Evolutionary conservation across 2,329 filamentous ascomycete genomes (phyloP).

Genomic region (Penicillium sumatraense): DNA sequence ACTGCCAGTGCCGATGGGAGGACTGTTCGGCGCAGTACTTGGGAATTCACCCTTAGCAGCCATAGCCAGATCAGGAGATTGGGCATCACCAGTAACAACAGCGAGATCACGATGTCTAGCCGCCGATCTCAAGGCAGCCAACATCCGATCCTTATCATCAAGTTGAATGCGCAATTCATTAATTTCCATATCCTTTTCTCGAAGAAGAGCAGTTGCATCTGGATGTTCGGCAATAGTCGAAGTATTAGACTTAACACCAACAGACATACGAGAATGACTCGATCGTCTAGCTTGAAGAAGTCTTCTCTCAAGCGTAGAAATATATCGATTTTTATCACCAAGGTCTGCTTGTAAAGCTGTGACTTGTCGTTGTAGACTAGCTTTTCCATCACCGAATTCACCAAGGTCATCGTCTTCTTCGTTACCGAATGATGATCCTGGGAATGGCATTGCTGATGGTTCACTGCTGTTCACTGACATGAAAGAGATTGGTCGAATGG

Average conservation of each 20-base stretch:
- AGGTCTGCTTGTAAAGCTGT: constrained; percentile 92
- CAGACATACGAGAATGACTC: constrained; percentile 84
- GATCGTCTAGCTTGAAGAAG: constrained; percentile 87
- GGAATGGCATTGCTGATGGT: constrained; percentile 33
- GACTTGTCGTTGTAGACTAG: constrained; percentile 82
- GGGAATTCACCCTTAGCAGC: constrained; percentile 27
- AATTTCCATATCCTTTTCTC: constrained; percentile 92
- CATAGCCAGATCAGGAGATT: constrained; percentile 32
- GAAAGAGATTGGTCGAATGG: constrained; percentile 70
- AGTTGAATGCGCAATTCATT: constrained; percentile 84
- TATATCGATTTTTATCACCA: constrained; percentile 96
- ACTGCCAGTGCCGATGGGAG: constrained; percentile 4
- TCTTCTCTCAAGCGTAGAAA: constrained; percentile 88
- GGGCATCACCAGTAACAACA: constrained; percentile 56
- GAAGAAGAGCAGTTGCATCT: constrained; percentile 71
- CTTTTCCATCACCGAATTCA: constrained; percentile 84
- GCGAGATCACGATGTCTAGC: constrained; percentile 84
- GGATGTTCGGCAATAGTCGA: constrained; percentile 76
- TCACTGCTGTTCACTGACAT: constrained; percentile 60
- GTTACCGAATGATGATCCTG: constrained; percentile 40
- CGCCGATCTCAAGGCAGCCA: constrained; percentile 81
- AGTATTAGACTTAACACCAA: constrained; percentile 68
- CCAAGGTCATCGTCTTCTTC: constrained; percentile 72
- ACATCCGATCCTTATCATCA: constrained; percentile 95
- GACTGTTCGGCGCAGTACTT: constrained; percentile 34